Evolutionary conservation across 495 filamentous ascomycete genomes (phyloP), one percentile per base, ranked within the genome.

Genomic region (Entonaema liquescens): DNA sequence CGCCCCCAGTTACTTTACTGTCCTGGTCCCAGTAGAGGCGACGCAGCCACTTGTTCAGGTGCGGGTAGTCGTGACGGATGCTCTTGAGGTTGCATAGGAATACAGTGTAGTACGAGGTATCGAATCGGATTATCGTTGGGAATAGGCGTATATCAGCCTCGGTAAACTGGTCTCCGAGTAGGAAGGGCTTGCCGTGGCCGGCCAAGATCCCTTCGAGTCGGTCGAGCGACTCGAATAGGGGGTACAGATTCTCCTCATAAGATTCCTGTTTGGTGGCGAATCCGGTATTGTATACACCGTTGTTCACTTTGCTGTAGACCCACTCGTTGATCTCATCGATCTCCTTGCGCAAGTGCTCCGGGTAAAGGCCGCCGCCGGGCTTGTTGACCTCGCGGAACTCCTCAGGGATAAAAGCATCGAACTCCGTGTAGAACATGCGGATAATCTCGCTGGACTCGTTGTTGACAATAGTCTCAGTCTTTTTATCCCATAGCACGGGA

Each of bases 231-330:
- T 76, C 74, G 81, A 95, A 95, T 53, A 95, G 86, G 2, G 85
- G 85, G 13, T 78, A 81, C 0, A 93, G 84, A 66, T 87, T 86
- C 47, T 84, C 83, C 56, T 90, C 89, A 78, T 93, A 94, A 7
- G 90, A 89, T 77, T 90, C 87, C 81, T 94, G 89, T 1, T 84
- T 88, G 8, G 64, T 72, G 21, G 79, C 79, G 59, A 82, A 82
- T 12, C 80, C 81, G 28, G 74, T 71, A 65, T 82, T 80, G 82
- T 96, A 96, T 33, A 96, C 92, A 38, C 92, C 93, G 75, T 94
- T 94, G 78, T 97, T 97, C 76, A 97, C 83, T 65, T 91, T 87
- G 72, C 92, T 85, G 79, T 95, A 95, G 64, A 90, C 89, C 93
- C 93, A 96, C 31, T 88, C 87, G 76, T 95, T 95, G 61, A 89